Conservation (phyloP, 2,329 filamentous ascomycete genomes). For the Trichoderma atroviride region DNA sequence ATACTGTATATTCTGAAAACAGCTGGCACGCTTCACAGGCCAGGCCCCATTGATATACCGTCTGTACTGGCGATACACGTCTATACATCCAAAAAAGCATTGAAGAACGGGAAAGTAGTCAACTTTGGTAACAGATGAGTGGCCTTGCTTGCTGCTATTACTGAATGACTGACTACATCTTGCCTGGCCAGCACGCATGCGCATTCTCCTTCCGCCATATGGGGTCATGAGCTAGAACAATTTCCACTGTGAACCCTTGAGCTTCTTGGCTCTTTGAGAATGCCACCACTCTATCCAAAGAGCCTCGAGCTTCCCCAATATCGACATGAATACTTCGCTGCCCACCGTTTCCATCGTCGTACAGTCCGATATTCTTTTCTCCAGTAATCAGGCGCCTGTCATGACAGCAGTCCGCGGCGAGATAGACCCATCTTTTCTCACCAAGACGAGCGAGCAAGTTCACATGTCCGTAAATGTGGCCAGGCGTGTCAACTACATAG, state of each 20-base stretch:
- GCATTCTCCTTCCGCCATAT: slow-evolving; percentile 4
- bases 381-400: background rate
- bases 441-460: slow-evolving; percentile 13
- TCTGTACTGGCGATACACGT: background rate
- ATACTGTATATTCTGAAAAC: background rate
- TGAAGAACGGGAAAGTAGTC: background rate
- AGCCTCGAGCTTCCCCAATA: background rate
- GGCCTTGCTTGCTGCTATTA: background rate
- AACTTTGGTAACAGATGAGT: background rate
- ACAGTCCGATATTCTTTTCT: slow-evolving; percentile 7
- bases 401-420: slow-evolving; percentile 13
- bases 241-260: background rate
- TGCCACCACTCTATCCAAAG: background rate
- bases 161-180: background rate
- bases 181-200: slow-evolving; percentile 13
- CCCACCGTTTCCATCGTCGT: slow-evolving; percentile 1
- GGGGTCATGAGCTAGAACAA: slow-evolving; percentile 12
- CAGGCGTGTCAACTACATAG: slow-evolving; percentile 12
- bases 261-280: background rate
- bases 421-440: slow-evolving; percentile 3
- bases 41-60: background rate
- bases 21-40: too few relatives aligned
- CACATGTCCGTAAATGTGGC: slow-evolving; percentile 20
- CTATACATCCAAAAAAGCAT: background rate
- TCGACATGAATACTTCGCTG: slow-evolving; percentile 10